Evolutionary conservation across 306 rosid species (phyloP), one percentile per base, ranked within the genome.

Genomic region (Sechiopsis laciniata): DNA sequence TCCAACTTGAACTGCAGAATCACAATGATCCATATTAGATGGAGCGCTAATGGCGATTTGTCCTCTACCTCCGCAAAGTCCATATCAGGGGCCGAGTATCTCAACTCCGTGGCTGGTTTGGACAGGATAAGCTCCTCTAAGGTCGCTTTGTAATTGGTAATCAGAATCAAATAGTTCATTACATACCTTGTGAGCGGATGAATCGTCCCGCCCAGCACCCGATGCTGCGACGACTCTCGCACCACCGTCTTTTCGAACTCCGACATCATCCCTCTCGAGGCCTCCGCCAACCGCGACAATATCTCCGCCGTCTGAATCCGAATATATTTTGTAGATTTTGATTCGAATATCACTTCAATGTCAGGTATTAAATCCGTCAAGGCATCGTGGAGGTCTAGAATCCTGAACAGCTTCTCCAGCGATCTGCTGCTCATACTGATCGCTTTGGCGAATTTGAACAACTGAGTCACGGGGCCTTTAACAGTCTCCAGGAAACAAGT

Each of bases 151-250:
- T 95, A 95, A 77, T 95, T 97, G 4, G 97, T 89, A 35, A 95
- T 95, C 89, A 95, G 82, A 70, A 90, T 88, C 58, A 95, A 88
- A 45, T 95, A 95, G 75, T 95, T 95, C 99, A 95, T 95, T 14
- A 95, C 99, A 76, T 95, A 95, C 83, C 97, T 88, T 24, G 99
- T 95, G 87, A 95, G 55, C 15, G 99, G 99, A 64, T 95, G 99
- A 82, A 95, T 82, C 0, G 99, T 95, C 8, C 99, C 99, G 52
- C 97, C 97, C 0, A 96, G 95, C n/a, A 94, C 99, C 22, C 95
- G 88, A 21, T 88, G 91, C 92, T 63, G 82, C 22, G 96, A 95
- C 29, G 99, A 95, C 42, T 95, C 99, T 3, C 86, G 86, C 24
- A 91, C 86, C 74, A 95, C 96, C 5, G 99, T 97, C 76, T 88